Base-by-base conservation (phyloP, 2,329 filamentous ascomycete species). In the Lizonia empirigonia region DNA sequence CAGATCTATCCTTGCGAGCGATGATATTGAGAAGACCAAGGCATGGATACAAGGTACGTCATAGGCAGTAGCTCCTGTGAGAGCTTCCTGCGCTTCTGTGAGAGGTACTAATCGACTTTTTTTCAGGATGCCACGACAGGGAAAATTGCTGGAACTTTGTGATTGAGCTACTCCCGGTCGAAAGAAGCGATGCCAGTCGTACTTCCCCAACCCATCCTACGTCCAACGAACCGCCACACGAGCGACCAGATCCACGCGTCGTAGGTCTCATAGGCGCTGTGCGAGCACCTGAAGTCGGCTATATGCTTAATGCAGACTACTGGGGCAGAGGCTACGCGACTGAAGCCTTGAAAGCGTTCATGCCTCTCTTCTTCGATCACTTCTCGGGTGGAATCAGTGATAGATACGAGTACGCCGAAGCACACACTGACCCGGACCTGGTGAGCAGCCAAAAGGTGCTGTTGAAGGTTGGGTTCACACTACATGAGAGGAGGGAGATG, bases 381-480 rank as follows among this genome's bases (percentile, higher is more conserved):
- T 72, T 69, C 29, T 60, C 63, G 1, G 67, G 68, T 8, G 68
- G 68, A 10, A 48, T 58, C 10, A 20, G 50, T n/a, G 50, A 50
- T n/a, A 49, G 52, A 20, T 72, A 64, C 45, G 73, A 74, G 50
- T 69, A 72, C 45, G 60, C 76, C 16, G 73, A 76, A 54, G 76
- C 81, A 1, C 67, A 81, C 6, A 80, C 81, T 8, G 76, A 81
- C 29, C 67, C 67, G 0, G 64, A 67, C 10, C 86, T 89, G 59
- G 47, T 52, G 7, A 74, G 73, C 3, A 88, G 85, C 58, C 78
- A 79, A 50, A 76, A 76, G 3, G 81, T 89, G 7, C 58, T 89
- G 46, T 60, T 67, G 38, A 87, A 86, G 63, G 70, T 64, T 12
- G 84, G 85, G 1, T 85, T 87, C 56, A 70, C 72, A 58, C 61